A percentile compares a stretch with the other conserved stretches of the same genome.
These are phyloP conservation scores for Laburnicola sp. DNA, from an alignment of 2,329 filamentous ascomycete genomes.

Conservation along the genomic window DNA sequence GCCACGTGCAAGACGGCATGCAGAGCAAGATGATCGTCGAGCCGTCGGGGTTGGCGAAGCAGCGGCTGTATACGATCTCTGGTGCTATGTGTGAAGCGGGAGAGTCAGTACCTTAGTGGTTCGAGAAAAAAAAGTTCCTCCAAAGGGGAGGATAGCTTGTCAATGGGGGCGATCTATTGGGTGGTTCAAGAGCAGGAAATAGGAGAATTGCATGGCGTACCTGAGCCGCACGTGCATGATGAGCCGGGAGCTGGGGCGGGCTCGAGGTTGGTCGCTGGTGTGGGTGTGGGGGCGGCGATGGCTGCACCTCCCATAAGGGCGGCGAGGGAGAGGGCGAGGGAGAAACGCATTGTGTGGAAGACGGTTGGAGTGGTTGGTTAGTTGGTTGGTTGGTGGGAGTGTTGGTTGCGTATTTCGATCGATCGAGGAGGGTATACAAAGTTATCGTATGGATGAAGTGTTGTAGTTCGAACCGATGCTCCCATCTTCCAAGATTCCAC, in stretches of 20 bases:
- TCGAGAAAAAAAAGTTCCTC: too few relatives aligned
- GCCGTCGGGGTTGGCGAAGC: neutral
- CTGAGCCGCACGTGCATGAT: neutral
- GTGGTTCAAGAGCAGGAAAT: too few relatives aligned
- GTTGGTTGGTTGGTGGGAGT: neutral
- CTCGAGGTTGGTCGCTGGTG: neutral
- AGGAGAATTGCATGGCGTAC: neutral
- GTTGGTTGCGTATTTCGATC: neutral
- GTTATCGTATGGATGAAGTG: too few relatives aligned
- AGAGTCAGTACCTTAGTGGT: neutral
- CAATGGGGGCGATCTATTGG: too few relatives aligned
- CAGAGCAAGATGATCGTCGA: neutral
- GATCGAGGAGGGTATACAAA: neutral
- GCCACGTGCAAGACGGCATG: neutral
- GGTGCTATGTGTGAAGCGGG: neutral
- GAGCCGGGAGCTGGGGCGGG: conserved; percentile 2
- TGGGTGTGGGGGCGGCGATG: neutral
- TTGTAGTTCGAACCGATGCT: too few relatives aligned
- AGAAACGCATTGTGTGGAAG: conserved; percentile 4
- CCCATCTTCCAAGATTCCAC: too few relatives aligned
- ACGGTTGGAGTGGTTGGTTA: neutral
- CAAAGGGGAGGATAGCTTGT: too few relatives aligned
- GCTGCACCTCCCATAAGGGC: neutral
- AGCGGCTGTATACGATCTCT: neutral
- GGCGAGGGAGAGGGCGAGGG: neutral